phyloP scores from a whole-genome alignment of 1,284 basidiomycete species.

The Apiotrichum domesticum region DNA sequence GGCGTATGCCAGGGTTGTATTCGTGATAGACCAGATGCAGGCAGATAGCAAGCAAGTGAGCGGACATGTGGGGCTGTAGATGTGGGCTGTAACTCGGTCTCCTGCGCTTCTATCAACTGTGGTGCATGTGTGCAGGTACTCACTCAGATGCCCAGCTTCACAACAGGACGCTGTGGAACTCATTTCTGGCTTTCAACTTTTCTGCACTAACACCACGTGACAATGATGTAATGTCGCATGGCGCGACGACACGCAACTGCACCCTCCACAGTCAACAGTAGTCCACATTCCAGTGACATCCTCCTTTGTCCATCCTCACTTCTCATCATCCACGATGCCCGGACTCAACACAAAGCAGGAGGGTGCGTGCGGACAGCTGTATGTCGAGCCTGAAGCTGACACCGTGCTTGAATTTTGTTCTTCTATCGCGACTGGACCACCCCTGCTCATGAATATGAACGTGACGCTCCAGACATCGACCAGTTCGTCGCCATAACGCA shows the following conservation, averaged over 20 bases:
- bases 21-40: constrained; percentile 3
- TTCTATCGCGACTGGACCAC: background rate
- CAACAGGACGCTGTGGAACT: too few species aligned
- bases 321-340: constrained; percentile 23
- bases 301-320: background rate
- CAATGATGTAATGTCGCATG: background rate
- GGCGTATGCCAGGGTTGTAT: background rate
- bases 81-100: too few species aligned
- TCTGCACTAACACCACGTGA: too few species aligned
- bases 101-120: too few species aligned
- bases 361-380: constrained; percentile 18
- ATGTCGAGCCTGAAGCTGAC: background rate
- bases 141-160: too few species aligned
- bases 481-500: constrained; percentile 45
- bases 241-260: background rate
- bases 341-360: constrained; percentile 31
- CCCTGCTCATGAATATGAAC: background rate
- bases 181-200: too few species aligned
- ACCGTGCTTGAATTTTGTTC: background rate
- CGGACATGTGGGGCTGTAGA: background rate
- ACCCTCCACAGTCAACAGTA: background rate
- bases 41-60: background rate
- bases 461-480: constrained; percentile 34
- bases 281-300: background rate
- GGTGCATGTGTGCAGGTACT: too few species aligned